phyloP scores from a whole-genome alignment of 2,329 filamentous ascomycete species.

The Shiraia sp. region DNA sequence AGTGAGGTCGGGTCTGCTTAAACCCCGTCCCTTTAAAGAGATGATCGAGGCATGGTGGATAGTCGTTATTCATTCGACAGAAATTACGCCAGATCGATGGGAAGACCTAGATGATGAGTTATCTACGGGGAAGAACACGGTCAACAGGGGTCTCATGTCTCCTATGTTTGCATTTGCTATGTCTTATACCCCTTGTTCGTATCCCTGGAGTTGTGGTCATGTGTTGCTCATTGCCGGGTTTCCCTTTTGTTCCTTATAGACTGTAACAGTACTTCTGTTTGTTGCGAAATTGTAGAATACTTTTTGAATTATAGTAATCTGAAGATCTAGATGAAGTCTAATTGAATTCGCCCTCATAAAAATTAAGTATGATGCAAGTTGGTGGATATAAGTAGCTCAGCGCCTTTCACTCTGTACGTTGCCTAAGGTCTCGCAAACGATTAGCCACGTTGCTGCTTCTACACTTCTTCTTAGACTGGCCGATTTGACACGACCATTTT shows the following conservation, averaged over 20 bases:
- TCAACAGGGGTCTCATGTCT: neutral
- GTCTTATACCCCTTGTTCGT: constrained; percentile 11
- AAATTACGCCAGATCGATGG: neutral
- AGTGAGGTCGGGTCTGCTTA: constrained; percentile 20
- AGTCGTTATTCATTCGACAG: too few relatives aligned
- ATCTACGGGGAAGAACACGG: neutral
- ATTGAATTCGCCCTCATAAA: too few relatives aligned
- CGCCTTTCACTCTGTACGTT: too few relatives aligned
- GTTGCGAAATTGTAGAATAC: neutral
- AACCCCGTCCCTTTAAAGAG: neutral
- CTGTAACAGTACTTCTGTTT: neutral
- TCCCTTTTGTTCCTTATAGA: neutral
- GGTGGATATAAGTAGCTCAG: too few relatives aligned
- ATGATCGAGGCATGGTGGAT: neutral
- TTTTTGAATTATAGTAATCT: too few relatives aligned
- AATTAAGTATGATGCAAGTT: too few relatives aligned
- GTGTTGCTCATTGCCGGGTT: neutral
- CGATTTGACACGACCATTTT: too few relatives aligned
- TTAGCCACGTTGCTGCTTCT: too few relatives aligned
- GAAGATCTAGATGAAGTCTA: too few relatives aligned
- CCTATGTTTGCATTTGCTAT: constrained; percentile 1
- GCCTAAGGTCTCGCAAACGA: too few relatives aligned
- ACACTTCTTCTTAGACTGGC: too few relatives aligned
- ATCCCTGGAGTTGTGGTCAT: constrained; percentile 5
- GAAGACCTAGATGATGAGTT: neutral